Conservation (phyloP, 805 yeast genomes). For the Ogataea glucozyma region DNA sequence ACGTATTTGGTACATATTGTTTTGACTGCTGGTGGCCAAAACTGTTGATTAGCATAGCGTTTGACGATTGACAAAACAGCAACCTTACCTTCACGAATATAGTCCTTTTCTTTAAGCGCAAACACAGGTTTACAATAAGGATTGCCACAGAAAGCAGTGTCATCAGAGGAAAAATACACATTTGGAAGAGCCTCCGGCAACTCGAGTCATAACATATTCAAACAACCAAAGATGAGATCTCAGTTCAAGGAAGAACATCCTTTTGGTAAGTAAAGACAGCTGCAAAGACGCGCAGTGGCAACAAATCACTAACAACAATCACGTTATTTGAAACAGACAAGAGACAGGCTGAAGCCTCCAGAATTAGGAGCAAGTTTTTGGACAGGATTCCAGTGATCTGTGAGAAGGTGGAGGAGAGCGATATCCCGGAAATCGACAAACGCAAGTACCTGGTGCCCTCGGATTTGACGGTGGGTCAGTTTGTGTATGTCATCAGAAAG, state of each 20-base stretch:
- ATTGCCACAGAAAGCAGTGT: background rate
- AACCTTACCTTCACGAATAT: no score
- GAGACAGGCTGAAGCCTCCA: slow-evolving; percentile 91
- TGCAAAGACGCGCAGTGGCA: slow-evolving; percentile 2
- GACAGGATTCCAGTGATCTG: slow-evolving; percentile 97
- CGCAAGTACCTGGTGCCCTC: slow-evolving; percentile 95
- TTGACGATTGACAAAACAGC: slow-evolving; percentile 3
- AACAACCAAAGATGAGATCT: slow-evolving; percentile 62
- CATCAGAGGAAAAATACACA: no score
- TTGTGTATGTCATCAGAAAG: slow-evolving; percentile 95
- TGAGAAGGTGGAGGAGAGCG: slow-evolving; percentile 95
- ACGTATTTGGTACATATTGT: background rate
- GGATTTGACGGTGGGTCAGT: slow-evolving; percentile 95
- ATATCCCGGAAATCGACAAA: slow-evolving; percentile 94
- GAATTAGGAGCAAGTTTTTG: slow-evolving; percentile 83
- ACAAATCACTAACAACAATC: slow-evolving; percentile 3
- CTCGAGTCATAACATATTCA: no score
- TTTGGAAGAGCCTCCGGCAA: no score
- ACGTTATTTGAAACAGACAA: slow-evolving; percentile 50
- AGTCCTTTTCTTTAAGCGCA: background rate
- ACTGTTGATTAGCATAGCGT: no score
- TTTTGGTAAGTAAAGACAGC: slow-evolving; percentile 61
- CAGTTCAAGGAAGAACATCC: slow-evolving; percentile 95
- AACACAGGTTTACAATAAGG: slow-evolving; percentile 1
- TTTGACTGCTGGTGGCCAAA: no score